Percentiles rank a stretch among this genome's conserved stretches.
Conservation (phyloP, 2,329 filamentous ascomycete genomes). For the Beauveria scarabaeidicola region DNA sequence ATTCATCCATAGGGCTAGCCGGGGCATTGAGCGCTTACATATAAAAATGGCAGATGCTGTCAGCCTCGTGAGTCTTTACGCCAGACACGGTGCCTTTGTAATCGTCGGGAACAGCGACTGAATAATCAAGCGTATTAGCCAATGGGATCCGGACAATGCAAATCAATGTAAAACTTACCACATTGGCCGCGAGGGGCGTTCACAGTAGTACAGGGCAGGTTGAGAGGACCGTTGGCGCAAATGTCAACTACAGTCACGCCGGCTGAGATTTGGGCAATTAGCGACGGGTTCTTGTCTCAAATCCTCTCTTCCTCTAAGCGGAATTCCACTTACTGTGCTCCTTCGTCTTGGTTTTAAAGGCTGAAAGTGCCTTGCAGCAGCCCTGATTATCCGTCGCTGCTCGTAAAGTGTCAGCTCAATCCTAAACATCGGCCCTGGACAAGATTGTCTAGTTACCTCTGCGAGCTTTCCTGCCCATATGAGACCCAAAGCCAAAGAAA, state of each 20-base stretch:
- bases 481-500: not conserved
- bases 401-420: not conserved
- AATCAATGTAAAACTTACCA: not conserved
- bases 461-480: not conserved
- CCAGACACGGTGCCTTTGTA: not conserved
- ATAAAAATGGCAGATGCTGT: not conserved
- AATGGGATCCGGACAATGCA: not conserved
- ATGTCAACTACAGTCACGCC: not conserved
- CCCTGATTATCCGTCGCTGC: not conserved
- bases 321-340: too few species aligned
- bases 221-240: not conserved
- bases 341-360: not conserved
- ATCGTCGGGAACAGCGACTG: not conserved
- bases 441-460: not conserved
- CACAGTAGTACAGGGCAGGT: not conserved
- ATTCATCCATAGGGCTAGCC: too few species aligned
- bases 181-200: not conserved
- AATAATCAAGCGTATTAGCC: not conserved
- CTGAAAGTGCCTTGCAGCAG: not conserved
- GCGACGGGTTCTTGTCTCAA: not conserved
- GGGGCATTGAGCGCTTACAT: not conserved
- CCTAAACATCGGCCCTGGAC: not conserved
- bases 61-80: not conserved
- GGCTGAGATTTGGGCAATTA: too few species aligned
- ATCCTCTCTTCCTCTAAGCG: accelerated